Evolutionary conservation across 2,329 filamentous ascomycete genomes (phyloP), one percentile per base, ranked within the genome.

Genomic region (Fusarium sp.): DNA sequence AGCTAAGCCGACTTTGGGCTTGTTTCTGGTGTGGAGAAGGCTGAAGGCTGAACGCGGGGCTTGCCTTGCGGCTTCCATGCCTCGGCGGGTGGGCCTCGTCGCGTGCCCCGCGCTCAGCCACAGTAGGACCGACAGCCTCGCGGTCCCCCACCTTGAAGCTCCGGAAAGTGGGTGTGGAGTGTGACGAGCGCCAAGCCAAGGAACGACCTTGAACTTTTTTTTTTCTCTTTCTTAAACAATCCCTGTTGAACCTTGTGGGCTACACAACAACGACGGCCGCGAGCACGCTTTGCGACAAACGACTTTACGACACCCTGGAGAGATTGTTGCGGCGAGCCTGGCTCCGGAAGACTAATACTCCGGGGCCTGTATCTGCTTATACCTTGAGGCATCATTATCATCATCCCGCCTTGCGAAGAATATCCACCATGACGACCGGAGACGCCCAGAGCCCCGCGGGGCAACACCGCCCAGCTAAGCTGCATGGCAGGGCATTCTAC

Each of bases 401-500:
- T 9, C 14, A 50, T 50, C 45, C 22, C 10, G 22, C 45, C 45
- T 16, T 45, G 47, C 70, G 78, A 65, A 65, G 63, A 65, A 63
- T 81, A 54, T 78, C 83, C 59, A 83, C 79, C 35, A 84, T 84
- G 82, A 69, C 79, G 14, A 67, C 66, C 16, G 66, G 72, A 36
- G 67, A 77, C 50, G 62, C 66, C 14, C 64, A 77, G 42, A 73
- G 54, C 70, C 62, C 70, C 57, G 69, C 72, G 11, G 68, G 73
- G 35, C 74, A 77, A 25, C 69, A 77, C 20, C 69, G 74, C 31
- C 71, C 76, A 6, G 71, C 79, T 64, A 97, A 96, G 82, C 86
- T 97, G 25, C 91, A 93, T 77, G 97, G 97, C 1, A 88, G 97
- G 67, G 94, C 93, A 14, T 98, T 99, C 82, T 99, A 98, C 80